Evolutionary conservation across 2,329 filamentous ascomycete genomes (phyloP).

Genomic region (Annulohypoxylon truncatum): DNA sequence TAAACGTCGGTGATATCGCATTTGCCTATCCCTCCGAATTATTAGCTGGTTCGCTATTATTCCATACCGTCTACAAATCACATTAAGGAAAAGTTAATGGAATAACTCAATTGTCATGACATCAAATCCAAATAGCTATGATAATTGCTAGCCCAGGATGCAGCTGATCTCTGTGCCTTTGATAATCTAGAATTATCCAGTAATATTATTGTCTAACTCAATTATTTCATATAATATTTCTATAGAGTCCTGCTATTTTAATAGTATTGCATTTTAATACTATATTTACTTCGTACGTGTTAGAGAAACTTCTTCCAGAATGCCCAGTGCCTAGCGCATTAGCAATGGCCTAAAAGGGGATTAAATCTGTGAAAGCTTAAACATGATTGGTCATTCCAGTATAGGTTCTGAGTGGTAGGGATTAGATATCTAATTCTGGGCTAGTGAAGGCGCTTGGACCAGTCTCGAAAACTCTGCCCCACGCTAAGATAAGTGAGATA

Average conservation of each 20-base stretch:
- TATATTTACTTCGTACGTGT: background rate
- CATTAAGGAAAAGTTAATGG: too few relatives aligned
- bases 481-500: conserved; percentile 9
- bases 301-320: background rate
- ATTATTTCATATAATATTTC: too few relatives aligned
- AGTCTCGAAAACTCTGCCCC: conserved; percentile 16
- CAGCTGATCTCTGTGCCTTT: too few relatives aligned
- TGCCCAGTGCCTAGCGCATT: background rate
- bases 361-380: conserved; percentile 1
- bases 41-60: too few relatives aligned
- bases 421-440: background rate
- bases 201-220: too few relatives aligned
- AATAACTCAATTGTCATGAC: too few relatives aligned
- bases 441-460: conserved; percentile 11
- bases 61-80: background rate
- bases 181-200: too few relatives aligned
- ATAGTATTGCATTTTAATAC: too few relatives aligned
- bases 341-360: conserved; percentile 9
- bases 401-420: background rate
- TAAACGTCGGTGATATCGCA: background rate
- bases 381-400: conserved; percentile 11
- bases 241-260: too few relatives aligned
- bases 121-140: too few relatives aligned
- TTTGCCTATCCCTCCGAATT: background rate
- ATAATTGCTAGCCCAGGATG: too few relatives aligned